Evolutionary conservation across 208 protist species (phyloP).

Genomic region (Trypanosoma vivax): DNA sequence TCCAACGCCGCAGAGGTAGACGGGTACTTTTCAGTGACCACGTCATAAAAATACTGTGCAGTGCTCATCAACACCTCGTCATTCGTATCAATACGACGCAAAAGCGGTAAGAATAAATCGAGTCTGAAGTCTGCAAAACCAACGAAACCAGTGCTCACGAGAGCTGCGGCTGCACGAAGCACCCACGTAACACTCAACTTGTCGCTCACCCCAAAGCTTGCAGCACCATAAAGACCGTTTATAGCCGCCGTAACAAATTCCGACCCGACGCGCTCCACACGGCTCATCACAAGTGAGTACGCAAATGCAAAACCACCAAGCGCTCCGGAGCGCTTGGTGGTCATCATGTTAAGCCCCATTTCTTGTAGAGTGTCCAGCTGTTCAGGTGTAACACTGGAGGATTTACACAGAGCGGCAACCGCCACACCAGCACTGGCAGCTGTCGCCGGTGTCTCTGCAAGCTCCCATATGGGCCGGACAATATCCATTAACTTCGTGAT

Average conservation of each 20-base stretch:
- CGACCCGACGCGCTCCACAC: conserved; percentile 46
- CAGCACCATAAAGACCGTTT: conserved; percentile 45
- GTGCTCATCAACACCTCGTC: conserved; percentile 81
- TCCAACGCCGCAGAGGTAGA: conserved; percentile 21
- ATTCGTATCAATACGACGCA: conserved; percentile 51
- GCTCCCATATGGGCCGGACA: conserved; percentile 68
- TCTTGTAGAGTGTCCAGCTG: conserved; percentile 65
- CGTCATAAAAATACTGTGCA: conserved; percentile 74
- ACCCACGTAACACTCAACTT: conserved; percentile 80
- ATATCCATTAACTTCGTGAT: conserved; percentile 70
- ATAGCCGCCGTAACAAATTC: conserved; percentile 59
- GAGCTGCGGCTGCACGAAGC: conserved; percentile 69
- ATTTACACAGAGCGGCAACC: conserved; percentile 78
- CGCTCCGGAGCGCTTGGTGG: conserved; percentile 48
- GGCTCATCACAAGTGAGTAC: conserved; percentile 60
- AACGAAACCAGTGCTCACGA: conserved; percentile 52
- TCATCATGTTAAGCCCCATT: conserved; percentile 46
- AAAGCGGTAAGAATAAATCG: conserved; percentile 55
- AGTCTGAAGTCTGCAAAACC: conserved; percentile 30
- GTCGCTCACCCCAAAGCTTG: conserved; percentile 45
- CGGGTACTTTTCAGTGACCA: conserved; percentile 45
- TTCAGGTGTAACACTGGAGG: conserved; percentile 63
- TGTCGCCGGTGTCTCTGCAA: conserved; percentile 55
- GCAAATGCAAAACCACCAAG: conserved; percentile 71
- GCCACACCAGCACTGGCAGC: conserved; percentile 66